phyloP scores from a whole-genome alignment of 78 protist genomes.

The Capsaspora owczarzaki region DNA sequence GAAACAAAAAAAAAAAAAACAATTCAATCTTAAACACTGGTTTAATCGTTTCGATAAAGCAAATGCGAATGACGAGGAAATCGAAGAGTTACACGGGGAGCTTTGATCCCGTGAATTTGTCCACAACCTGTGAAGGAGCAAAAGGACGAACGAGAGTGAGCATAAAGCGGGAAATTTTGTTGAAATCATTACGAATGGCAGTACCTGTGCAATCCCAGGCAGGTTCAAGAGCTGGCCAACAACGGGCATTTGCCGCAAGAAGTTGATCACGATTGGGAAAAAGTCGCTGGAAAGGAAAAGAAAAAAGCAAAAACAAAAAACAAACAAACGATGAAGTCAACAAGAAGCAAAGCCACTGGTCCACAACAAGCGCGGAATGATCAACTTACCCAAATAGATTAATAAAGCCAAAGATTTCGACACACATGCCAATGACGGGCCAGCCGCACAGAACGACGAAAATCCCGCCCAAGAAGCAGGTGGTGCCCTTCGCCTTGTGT shows the following conservation, averaged over 20 bases:
- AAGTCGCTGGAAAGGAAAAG: slow-evolving; percentile 10
- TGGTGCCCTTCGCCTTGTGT: background rate
- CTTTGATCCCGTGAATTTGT: background rate
- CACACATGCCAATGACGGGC: slow-evolving; percentile 17
- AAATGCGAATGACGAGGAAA: too few relatives aligned
- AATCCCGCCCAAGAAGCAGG: slow-evolving; percentile 18
- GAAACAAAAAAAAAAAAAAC: too few relatives aligned
- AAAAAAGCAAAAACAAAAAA: background rate
- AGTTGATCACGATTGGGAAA: slow-evolving; percentile 18
- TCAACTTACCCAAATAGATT: slow-evolving; percentile 21
- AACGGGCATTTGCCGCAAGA: slow-evolving; percentile 12
- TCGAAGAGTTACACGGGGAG: background rate
- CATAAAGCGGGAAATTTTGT: background rate
- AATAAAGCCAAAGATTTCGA: slow-evolving; percentile 20
- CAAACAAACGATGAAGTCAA: background rate
- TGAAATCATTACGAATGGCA: background rate
- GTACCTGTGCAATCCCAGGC: background rate
- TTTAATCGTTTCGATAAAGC: too few relatives aligned
- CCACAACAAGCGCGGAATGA: background rate
- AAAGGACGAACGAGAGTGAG: background rate
- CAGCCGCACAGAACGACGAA: background rate
- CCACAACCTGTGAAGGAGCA: background rate
- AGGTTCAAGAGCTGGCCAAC: slow-evolving; percentile 5
- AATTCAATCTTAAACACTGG: too few relatives aligned
- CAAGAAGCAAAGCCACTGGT: background rate